Conservation (phyloP, 2,329 filamentous ascomycete species). For the Hypoxylon sp. region DNA sequence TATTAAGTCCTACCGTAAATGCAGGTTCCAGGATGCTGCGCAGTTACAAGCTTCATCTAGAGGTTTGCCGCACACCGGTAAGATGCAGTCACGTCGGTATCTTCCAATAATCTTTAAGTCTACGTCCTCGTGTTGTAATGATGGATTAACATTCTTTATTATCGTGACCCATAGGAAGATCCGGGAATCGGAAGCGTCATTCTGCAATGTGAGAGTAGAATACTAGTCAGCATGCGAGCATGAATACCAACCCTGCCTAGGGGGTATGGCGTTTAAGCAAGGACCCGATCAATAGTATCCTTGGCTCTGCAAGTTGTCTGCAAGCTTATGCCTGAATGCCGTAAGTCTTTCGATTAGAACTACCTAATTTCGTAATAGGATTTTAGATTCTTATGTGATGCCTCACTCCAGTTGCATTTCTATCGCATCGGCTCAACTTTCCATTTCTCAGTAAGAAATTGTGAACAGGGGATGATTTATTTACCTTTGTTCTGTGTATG, state of each 20-base stretch:
- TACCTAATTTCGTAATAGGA: slow-evolving; percentile 1
- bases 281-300: slow-evolving; percentile 27
- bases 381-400: neutral
- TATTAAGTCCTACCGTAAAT: slow-evolving; percentile 1
- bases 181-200: slow-evolving; percentile 15
- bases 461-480: neutral
- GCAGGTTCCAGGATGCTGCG: slow-evolving; percentile 13
- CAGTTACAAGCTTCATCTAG: slow-evolving; percentile 21
- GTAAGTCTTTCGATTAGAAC: slow-evolving; percentile 8
- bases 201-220: slow-evolving; percentile 1
- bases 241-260: slow-evolving; percentile 10
- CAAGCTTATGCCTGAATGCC: neutral
- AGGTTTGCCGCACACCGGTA: slow-evolving; percentile 24
- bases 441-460: neutral
- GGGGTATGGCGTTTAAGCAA: slow-evolving; percentile 27
- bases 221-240: neutral
- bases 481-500: neutral
- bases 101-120: slow-evolving; percentile 26
- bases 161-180: slow-evolving; percentile 1
- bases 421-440: neutral
- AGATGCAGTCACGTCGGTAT: slow-evolving; percentile 15
- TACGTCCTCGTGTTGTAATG: slow-evolving; percentile 32
- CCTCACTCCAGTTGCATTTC: slow-evolving; percentile 17
- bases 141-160: slow-evolving; percentile 14
- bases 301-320: slow-evolving; percentile 22